Conservation (phyloP, 768 basidiomycete genomes). For the Tephrocybe sp. region DNA sequence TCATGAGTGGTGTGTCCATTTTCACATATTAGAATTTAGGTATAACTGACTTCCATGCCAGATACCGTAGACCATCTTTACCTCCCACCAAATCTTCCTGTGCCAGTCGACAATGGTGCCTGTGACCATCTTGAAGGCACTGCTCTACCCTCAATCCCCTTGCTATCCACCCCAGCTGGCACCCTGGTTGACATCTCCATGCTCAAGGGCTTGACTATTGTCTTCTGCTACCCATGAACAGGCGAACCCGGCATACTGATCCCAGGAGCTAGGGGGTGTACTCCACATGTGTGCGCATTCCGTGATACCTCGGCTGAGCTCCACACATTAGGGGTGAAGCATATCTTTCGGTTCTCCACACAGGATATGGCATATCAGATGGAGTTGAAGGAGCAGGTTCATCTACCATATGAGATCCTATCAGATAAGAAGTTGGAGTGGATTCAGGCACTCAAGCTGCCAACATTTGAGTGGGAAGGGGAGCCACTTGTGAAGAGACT, state of each 20-base stretch:
- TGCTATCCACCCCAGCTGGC: conserved; percentile 18
- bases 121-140: conserved; percentile 18
- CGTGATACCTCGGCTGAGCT: conserved; percentile 20
- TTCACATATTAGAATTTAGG: too few relatives aligned
- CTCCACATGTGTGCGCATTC: conserved; percentile 23
- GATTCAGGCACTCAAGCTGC: conserved; percentile 14
- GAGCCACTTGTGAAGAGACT: conserved; percentile 18
- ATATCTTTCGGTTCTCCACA: conserved; percentile 21
- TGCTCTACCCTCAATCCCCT: conserved; percentile 12
- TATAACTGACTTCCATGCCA: too few relatives aligned
- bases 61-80: conserved; percentile 4
- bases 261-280: conserved; percentile 25
- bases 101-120: conserved; percentile 21
- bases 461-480: conserved; percentile 22
- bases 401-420: conserved; percentile 20
- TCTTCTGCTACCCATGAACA: conserved; percentile 24
- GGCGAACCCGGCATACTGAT: conserved; percentile 19
- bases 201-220: conserved; percentile 17
- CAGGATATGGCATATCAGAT: conserved; percentile 21
- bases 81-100: conserved; percentile 17
- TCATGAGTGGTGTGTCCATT: too few relatives aligned
- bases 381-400: conserved; percentile 20
- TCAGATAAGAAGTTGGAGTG: conserved; percentile 20
- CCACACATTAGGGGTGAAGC: conserved; percentile 16
- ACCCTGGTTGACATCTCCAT: conserved; percentile 16